A percentile compares a stretch with the other conserved stretches of the same genome.
Conservation (phyloP, 2,329 filamentous ascomycete species). For the Diaporthe ilicicola region DNA sequence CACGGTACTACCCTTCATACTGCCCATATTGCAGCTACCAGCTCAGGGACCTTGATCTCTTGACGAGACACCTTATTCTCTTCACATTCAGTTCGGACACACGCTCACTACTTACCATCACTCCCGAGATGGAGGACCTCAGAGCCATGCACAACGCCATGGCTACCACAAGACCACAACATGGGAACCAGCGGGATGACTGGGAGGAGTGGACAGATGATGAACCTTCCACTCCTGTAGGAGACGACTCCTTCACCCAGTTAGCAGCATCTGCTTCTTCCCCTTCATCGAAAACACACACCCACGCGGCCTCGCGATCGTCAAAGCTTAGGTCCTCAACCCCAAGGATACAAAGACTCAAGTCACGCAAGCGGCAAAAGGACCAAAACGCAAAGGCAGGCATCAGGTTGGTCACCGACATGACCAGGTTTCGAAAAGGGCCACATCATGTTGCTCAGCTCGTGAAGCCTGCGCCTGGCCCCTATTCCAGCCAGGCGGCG, state of each 20-base stretch:
- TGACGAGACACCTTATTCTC: neutral
- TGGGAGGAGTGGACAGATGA: slow-evolving; percentile 66
- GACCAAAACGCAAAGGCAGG: slow-evolving; percentile 68
- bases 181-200: slow-evolving; percentile 46
- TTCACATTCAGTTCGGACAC: neutral
- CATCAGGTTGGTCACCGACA: slow-evolving; percentile 76
- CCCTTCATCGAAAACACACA: slow-evolving; percentile 12
- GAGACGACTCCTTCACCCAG: slow-evolving; percentile 41
- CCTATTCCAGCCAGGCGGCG: slow-evolving; percentile 25
- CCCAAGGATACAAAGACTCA: slow-evolving; percentile 55
- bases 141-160: slow-evolving; percentile 34
- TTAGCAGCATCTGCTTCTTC: neutral
- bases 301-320: slow-evolving; percentile 33
- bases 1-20: neutral
- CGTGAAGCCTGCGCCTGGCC: slow-evolving; percentile 35
- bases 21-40: neutral
- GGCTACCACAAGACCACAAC: slow-evolving; percentile 34
- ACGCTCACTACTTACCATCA: neutral
- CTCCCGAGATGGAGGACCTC: slow-evolving; percentile 39
- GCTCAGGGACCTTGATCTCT: slow-evolving; percentile 1
- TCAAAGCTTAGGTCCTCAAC: slow-evolving; percentile 47
- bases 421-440: slow-evolving; percentile 59
- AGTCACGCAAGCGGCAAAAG: slow-evolving; percentile 69
- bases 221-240: slow-evolving; percentile 49
- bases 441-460: slow-evolving; percentile 48